These are phyloP conservation scores for Exophiala alcalophila DNA, from an alignment of 2,329 filamentous ascomycete species.

Conservation along the genomic window DNA sequence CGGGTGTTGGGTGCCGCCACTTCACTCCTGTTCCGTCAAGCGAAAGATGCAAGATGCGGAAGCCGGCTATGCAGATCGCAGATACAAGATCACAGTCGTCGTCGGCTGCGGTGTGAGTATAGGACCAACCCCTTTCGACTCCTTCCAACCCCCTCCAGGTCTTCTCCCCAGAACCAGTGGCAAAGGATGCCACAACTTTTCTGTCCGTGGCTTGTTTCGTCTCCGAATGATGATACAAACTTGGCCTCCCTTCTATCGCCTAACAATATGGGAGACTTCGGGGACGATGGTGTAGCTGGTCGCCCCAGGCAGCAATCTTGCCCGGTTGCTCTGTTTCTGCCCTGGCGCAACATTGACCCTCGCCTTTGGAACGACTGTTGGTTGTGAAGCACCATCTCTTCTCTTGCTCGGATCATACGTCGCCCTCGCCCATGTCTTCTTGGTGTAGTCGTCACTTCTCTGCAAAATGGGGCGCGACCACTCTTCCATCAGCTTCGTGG, in stretches of 20 bases:
- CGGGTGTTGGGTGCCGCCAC: too few relatives aligned
- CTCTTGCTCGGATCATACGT: conserved; percentile 55
- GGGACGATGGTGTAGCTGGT: conserved; percentile 63
- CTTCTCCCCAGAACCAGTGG: too few relatives aligned
- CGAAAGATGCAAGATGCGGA: too few relatives aligned
- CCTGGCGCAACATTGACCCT: conserved; percentile 26
- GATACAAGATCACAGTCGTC: too few relatives aligned
- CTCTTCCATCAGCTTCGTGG: conserved; percentile 86
- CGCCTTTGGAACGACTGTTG: conserved; percentile 48
- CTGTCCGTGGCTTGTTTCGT: too few relatives aligned
- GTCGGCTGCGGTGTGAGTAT: too few relatives aligned
- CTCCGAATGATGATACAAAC: too few relatives aligned
- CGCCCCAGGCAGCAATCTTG: conserved; percentile 57
- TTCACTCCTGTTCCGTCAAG: too few relatives aligned
- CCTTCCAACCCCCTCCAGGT: too few relatives aligned
- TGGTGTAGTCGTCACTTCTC: conserved; percentile 90
- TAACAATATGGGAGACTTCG: conserved; percentile 31
- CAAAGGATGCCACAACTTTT: too few relatives aligned
- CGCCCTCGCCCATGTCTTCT: conserved; percentile 62
- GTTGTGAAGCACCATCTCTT: conserved; percentile 30
- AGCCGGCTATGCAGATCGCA: too few relatives aligned
- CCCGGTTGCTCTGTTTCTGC: conserved; percentile 48
- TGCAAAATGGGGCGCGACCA: conserved; percentile 95
- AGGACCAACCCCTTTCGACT: too few relatives aligned
- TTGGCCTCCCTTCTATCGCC: conserved; percentile 9